Evolutionary conservation across 2,329 filamentous ascomycete genomes (phyloP).

Genomic region (Cytospora schulzeri): DNA sequence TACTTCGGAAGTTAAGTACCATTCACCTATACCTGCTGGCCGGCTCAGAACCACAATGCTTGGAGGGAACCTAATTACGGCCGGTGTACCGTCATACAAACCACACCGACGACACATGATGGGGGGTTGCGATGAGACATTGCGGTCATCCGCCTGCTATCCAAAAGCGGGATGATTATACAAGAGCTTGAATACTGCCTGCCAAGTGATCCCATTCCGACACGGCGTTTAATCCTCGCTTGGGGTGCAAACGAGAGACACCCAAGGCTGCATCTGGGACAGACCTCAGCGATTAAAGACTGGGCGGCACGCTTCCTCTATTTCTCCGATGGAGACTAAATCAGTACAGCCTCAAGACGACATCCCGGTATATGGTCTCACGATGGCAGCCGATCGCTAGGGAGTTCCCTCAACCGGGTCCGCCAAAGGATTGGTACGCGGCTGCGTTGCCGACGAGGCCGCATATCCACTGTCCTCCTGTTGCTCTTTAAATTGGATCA

Average conservation of each 20-base stretch:
- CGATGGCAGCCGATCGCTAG: background rate
- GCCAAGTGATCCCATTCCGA: background rate
- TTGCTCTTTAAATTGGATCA: background rate
- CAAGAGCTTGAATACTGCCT: background rate
- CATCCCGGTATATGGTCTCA: background rate
- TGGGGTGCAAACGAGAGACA: conserved; percentile 3
- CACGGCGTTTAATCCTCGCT: conserved; percentile 1
- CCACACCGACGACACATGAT: background rate
- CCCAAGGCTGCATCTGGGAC: background rate
- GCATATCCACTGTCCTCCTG: too few species aligned
- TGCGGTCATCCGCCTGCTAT: too few species aligned
- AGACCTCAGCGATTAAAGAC: background rate
- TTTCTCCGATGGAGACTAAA: conserved; percentile 7
- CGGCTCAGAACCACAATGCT: background rate
- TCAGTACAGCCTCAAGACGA: too few species aligned
- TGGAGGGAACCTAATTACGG: background rate
- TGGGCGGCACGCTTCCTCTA: background rate
- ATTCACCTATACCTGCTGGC: background rate
- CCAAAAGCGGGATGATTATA: background rate
- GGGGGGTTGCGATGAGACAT: conserved; percentile 4
- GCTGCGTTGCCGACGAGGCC: background rate
- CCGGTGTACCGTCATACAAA: conserved; percentile 11
- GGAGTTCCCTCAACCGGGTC: background rate
- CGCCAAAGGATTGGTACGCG: background rate
- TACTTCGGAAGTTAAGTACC: conserved; percentile 2